Percentiles rank a stretch among this genome's conserved stretches.
Evolutionary conservation across 768 basidiomycete species (phyloP).

Genomic region (Phlebiopsis flavidoalba): DNA sequence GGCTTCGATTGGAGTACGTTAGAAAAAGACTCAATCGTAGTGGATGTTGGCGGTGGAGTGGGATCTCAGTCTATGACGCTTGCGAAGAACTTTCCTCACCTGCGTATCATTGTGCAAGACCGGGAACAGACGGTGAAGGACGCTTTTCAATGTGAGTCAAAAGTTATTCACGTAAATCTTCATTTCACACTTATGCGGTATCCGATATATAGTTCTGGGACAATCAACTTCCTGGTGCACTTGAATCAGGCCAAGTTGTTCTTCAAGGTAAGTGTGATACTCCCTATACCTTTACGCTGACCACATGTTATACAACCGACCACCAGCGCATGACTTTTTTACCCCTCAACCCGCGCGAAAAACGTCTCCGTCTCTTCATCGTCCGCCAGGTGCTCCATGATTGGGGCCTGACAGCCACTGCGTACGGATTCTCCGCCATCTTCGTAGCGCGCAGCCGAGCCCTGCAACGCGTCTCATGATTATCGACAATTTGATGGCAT

Average conservation of each 20-base stretch:
- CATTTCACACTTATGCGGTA: background rate
- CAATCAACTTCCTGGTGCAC: background rate
- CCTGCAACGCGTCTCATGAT: slow-evolving; percentile 23
- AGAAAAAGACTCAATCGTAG: slow-evolving; percentile 18
- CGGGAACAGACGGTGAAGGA: slow-evolving; percentile 19
- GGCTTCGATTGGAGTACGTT: slow-evolving; percentile 25
- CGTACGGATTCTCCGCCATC: slow-evolving; percentile 20
- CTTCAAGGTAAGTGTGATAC: background rate
- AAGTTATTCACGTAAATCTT: background rate
- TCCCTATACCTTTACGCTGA: background rate
- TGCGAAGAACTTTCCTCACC: slow-evolving; percentile 15
- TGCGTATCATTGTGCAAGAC: slow-evolving; percentile 28
- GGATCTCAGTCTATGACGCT: slow-evolving; percentile 21
- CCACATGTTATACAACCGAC: background rate
- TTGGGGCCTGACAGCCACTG: slow-evolving; percentile 31
- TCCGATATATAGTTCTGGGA: slow-evolving; percentile 2
- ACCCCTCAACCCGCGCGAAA: slow-evolving; percentile 23
- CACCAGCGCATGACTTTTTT: slow-evolving; percentile 22
- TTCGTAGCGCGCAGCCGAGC: slow-evolving; percentile 20
- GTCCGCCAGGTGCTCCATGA: slow-evolving; percentile 26
- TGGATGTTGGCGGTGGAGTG: slow-evolving; percentile 26
- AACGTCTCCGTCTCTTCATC: slow-evolving; percentile 19
- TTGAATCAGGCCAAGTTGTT: background rate
- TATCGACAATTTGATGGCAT: slow-evolving; percentile 19
- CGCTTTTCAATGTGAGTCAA: background rate